Conservation (phyloP, 2,329 filamentous ascomycete genomes). For the Colletotrichum aenigma region DNA sequence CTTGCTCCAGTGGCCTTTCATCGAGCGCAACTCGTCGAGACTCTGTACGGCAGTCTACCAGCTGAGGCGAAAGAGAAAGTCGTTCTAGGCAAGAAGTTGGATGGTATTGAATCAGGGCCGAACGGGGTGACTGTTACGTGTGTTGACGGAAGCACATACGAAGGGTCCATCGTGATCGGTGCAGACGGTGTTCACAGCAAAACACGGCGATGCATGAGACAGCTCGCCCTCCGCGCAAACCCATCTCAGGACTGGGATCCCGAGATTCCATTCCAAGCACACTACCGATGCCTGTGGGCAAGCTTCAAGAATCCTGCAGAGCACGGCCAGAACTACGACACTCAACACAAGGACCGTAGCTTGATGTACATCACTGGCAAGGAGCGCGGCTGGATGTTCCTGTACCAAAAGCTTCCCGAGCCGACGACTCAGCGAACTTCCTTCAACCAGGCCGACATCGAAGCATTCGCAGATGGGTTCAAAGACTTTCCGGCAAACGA, state of each 20-base stretch:
- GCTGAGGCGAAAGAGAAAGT: constrained; percentile 29
- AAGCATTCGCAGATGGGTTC: constrained; percentile 26
- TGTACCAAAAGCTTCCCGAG: constrained; percentile 32
- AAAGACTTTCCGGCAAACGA: constrained; percentile 28
- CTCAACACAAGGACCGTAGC: constrained; percentile 29
- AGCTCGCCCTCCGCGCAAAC: constrained; percentile 25
- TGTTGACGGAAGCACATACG: constrained; percentile 34
- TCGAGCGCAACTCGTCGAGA: constrained; percentile 35
- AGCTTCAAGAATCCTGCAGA: constrained; percentile 26
- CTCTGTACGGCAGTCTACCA: constrained; percentile 33
- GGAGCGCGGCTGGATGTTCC: constrained; percentile 33
- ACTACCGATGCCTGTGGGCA: constrained; percentile 37
- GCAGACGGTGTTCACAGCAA: constrained; percentile 46
- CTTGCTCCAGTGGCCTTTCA: constrained; percentile 30
- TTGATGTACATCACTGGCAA: constrained; percentile 31
- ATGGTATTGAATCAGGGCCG: constrained; percentile 21
- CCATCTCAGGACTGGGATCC: constrained; percentile 7
- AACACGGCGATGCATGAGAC: constrained; percentile 36
- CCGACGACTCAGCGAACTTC: constrained; percentile 26
- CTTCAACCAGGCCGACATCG: constrained; percentile 29
- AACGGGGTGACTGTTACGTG: constrained; percentile 30
- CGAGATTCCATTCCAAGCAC: constrained; percentile 22
- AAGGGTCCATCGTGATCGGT: constrained; percentile 41
- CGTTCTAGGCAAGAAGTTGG: constrained; percentile 27
- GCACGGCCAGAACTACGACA: constrained; percentile 31